Base-by-base conservation (phyloP, 768 basidiomycete genomes). In the Kwoniella pini region DNA sequence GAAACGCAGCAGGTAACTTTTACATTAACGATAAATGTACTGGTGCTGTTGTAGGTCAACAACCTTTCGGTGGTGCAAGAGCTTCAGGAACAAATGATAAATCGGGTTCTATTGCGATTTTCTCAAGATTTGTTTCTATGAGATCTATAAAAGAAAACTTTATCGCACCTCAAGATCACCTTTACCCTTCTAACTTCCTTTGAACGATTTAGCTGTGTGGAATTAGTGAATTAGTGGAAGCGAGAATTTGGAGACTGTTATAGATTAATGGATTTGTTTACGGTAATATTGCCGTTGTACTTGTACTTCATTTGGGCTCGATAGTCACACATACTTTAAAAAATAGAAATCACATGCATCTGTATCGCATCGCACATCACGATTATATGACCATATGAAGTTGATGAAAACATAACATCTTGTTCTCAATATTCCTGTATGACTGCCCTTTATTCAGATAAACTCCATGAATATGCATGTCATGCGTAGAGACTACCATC, bases 91-190 rank as follows among this genome's bases (percentile, higher is more conserved):
- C 95, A 64, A 98, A 98, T 82, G 96, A 98, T 80, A 99, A 98
- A 81, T 92, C 94, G 1, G 96, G 89, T 22, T 91, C 89, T 64
- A 85, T 90, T 63, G 82, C 79, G 49, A 84, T 88, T 71, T 87
- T 85, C 80, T 86, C 85, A 79, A 83, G 94, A 57, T 79, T 78
- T 71, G 65, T 75, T 36, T 95, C 62, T 87, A 86, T 90, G 52
- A 84, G 96, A 75, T 91, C 88, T 69, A 92, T 99, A 83, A 99
- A 99, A 83, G 96, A 99, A 82, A 93, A 88, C 77, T 97, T 98
- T 72, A 85, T 94, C 39, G 86, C 85, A 9, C 78, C 93, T 69
- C 86, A 89, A 67, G 85, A 88, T 40, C 89, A 88, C 80, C 72
- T 78, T 7, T 99, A 99, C 79, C 92, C 93, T 21, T 91, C 88